Base-by-base conservation (phyloP, 768 basidiomycete genomes). In the Zangia roseola region DNA sequence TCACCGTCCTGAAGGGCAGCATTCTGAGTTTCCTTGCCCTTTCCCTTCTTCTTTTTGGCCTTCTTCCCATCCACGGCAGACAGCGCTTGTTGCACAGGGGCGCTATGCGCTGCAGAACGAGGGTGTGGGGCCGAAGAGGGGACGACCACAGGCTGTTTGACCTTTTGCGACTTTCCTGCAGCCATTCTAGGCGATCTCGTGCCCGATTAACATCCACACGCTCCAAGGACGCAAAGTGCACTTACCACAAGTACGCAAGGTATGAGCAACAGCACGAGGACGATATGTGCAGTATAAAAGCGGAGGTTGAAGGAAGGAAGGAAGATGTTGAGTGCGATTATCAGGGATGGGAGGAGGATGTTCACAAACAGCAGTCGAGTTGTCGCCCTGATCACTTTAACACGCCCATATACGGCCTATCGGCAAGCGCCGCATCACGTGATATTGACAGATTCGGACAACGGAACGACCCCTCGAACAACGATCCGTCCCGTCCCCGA, bases 41-140 rank as follows among this genome's bases (percentile, higher is more conserved):
- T 77, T 6, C 65, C 67, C 53, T 74, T 76, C 58, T 68, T 74
- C 69, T 77, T 78, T 65, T 74, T 77, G 49, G 69, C 70, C 65
- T 69, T 71, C 73, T 70, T 77, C 21, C n/a, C 56, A 25, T 58
- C 50, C 4, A 41, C 24, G 33, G 52, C 37, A 40, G 41, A 43
- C 8, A 40, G 41, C 10, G 54, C 35, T 16, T 43, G 43, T n/a
- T 54, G 58, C 25, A 51, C 17, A 33, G 45, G 46, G 8, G 20
- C 20, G 12, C 45, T 45, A 54, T 51, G 50, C 17, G 28, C 39
- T 34, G 56, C 47, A 14, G 42, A 40, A 40, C 38, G 54, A n/a
- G 45, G 10, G 17, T 52, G 43, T 16, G 53, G 47, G 12, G 37
- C 28, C 16, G 55, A 40, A 35, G 50, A 30, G 16, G 56, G 46